Percentiles rank a stretch among this genome's conserved stretches.
These are phyloP conservation scores for Xylaria arbuscula DNA, from an alignment of 2,329 filamentous ascomycete species.

Conservation along the genomic window DNA sequence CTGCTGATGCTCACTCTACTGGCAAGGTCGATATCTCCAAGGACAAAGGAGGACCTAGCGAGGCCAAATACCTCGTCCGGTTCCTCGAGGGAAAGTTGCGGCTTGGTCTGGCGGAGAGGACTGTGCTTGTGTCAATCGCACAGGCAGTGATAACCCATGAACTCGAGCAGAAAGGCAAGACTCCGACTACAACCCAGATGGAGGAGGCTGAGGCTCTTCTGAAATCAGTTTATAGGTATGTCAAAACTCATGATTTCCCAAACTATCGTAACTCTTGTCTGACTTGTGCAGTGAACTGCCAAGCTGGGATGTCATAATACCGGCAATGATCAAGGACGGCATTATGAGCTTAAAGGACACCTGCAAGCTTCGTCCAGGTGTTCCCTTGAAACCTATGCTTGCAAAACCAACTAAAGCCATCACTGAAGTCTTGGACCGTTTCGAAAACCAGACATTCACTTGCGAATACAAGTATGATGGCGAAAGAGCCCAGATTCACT, in stretches of 20 bases:
- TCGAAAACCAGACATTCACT: constrained; percentile 94
- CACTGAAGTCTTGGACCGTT: constrained; percentile 95
- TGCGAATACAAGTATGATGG: constrained; percentile 99
- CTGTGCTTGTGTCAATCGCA: constrained; percentile 87
- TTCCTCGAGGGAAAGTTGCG: constrained; percentile 95
- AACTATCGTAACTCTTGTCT: constrained; percentile 50
- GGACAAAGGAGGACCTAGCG: constrained; percentile 92
- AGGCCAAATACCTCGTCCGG: constrained; percentile 92
- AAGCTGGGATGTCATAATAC: constrained; percentile 94
- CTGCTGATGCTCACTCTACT: constrained; percentile 78
- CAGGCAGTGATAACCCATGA: constrained; percentile 91
- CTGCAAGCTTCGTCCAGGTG: constrained; percentile 92
- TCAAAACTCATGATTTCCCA: neutral
- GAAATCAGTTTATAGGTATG: constrained; percentile 88
- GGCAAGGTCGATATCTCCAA: constrained; percentile 90
- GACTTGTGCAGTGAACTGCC: constrained; percentile 79
- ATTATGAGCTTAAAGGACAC: constrained; percentile 83
- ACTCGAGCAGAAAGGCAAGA: constrained; percentile 73
- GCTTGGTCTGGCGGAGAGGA: constrained; percentile 90
- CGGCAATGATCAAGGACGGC: constrained; percentile 86
- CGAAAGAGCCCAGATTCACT: constrained; percentile 98
- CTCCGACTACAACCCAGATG: constrained; percentile 79
- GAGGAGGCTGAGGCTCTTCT: constrained; percentile 86
- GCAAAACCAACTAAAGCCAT: constrained; percentile 98
- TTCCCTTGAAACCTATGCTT: constrained; percentile 97